Evolutionary conservation across 2,329 filamentous ascomycete species (phyloP), one percentile per base, ranked within the genome.

Genomic region (Parasarocladium wereldwijsianum): DNA sequence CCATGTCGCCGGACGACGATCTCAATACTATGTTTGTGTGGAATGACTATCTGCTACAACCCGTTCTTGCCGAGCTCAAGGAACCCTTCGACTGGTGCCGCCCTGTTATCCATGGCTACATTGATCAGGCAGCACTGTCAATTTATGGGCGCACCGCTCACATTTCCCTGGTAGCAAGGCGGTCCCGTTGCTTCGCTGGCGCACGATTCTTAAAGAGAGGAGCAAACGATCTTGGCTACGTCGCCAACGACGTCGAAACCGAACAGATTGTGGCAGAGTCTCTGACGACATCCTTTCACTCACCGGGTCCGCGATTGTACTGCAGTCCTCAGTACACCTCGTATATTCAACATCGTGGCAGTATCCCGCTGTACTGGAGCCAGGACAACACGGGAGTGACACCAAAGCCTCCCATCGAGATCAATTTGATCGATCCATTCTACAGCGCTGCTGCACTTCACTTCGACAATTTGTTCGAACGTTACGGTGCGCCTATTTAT

Each of bases 181-280:
- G 90, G 18, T 98, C 90, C 11, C 72, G 90, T 7, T 84, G 83
- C 52, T 98, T 96, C 52, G 90, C 90, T 3, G 90, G 90, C 17
- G 90, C 90, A 21, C 70, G 90, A 4, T 98, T 94, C 41, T 57
- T 98, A 31, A 98, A 98, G 53, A 76, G 90, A 34, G 90, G 90
- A 18, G 81, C 85, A 27, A 98, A 98, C 45, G 90, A 98, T 50
- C 51, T 86, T 33, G 87, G 90, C 10, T 93, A 93, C 49, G 90
- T 98, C 32, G 92, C 90, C 31, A 98, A 98, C 47, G 92, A 98
- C 52, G 90, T 98, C 15, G 92, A 98, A 55, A 96, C 90, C 1
- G 90, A 98, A 54, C 90, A 98, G 50, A 94, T 98, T 36, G 86
- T 98, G 5, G 90, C 86, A 1, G 90, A 98, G 48, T 83, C 85